Percentiles rank a stretch among this genome's conserved stretches.
phyloP scores from a whole-genome alignment of 2,329 filamentous ascomycete species.

The Pseudocercospora crystallina region DNA sequence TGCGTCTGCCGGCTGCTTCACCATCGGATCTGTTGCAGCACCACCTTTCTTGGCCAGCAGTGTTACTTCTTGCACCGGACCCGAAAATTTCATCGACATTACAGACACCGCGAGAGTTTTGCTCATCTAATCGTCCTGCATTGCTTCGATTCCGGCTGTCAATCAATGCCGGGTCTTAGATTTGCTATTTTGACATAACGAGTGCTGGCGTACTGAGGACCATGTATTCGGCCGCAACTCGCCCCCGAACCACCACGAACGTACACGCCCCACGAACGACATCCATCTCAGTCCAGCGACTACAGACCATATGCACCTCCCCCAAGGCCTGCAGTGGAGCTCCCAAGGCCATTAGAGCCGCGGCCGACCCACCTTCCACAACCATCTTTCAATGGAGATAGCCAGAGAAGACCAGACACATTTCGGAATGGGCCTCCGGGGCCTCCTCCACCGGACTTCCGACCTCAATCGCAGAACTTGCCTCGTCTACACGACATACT shows the following conservation, averaged over 20 bases:
- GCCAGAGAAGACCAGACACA: constrained; percentile 20
- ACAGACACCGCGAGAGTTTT: no score
- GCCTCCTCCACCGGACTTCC: constrained; percentile 19
- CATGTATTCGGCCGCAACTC: constrained; percentile 16
- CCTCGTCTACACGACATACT: constrained; percentile 34
- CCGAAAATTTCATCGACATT: no score
- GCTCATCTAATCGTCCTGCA: no score
- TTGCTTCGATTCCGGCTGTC: no score
- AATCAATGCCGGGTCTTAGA: no score
- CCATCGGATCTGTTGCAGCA: no score
- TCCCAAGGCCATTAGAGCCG: constrained; percentile 30
- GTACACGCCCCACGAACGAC: constrained; percentile 21
- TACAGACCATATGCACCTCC: constrained; percentile 17
- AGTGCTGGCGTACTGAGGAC: no score
- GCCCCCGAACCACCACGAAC: constrained; percentile 6
- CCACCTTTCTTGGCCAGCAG: no score
- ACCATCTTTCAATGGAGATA: constrained; percentile 18
- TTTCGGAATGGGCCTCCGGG: constrained; percentile 15
- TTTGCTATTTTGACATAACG: no score
- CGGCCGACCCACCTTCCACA: constrained; percentile 23
- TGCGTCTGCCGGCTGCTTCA: neutral
- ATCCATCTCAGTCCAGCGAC: constrained; percentile 17
- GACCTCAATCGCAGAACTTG: constrained; percentile 26
- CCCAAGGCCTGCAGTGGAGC: constrained; percentile 18
- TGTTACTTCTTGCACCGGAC: no score